Conservation (phyloP, 1,284 basidiomycete genomes). For the Cronartium quercuum region DNA sequence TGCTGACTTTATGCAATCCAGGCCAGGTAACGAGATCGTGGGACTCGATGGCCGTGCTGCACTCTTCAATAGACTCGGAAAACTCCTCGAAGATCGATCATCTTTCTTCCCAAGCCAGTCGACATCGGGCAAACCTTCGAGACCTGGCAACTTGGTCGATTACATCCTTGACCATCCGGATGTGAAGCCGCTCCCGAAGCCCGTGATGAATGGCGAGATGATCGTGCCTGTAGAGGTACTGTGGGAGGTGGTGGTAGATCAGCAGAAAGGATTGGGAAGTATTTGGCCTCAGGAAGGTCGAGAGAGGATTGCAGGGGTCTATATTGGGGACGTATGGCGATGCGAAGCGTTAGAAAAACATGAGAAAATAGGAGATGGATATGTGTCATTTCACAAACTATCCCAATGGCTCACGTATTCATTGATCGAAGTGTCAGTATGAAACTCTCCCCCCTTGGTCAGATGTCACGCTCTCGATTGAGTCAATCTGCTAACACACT, state of each 20-base stretch:
- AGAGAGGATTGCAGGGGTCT: conserved; percentile 55
- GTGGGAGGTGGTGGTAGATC: conserved; percentile 72
- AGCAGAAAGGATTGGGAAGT: conserved; percentile 59
- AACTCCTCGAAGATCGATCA: conserved; percentile 61
- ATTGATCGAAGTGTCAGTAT: conserved; percentile 45
- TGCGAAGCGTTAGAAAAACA: conserved; percentile 57
- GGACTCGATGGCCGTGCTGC: conserved; percentile 78
- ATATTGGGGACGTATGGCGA: conserved; percentile 86
- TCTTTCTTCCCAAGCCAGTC: conserved; percentile 60
- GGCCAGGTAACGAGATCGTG: conserved; percentile 70
- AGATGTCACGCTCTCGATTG: too few relatives aligned
- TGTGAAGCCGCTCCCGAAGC: conserved; percentile 52
- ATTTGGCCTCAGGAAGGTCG: conserved; percentile 69
- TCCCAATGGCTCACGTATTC: conserved; percentile 70
- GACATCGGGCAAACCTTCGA: conserved; percentile 51
- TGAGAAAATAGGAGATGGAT: conserved; percentile 57
- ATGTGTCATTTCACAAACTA: conserved; percentile 92
- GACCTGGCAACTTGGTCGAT: conserved; percentile 77
- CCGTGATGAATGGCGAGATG: conserved; percentile 54
- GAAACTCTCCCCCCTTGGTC: background rate
- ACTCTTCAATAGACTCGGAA: conserved; percentile 65
- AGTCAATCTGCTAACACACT: too few relatives aligned
- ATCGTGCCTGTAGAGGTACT: conserved; percentile 53
- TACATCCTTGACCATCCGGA: conserved; percentile 55
- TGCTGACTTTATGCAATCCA: conserved; percentile 73